Evolutionary conservation across 768 basidiomycete genomes (phyloP).

Genomic region (Suillus plorans): DNA sequence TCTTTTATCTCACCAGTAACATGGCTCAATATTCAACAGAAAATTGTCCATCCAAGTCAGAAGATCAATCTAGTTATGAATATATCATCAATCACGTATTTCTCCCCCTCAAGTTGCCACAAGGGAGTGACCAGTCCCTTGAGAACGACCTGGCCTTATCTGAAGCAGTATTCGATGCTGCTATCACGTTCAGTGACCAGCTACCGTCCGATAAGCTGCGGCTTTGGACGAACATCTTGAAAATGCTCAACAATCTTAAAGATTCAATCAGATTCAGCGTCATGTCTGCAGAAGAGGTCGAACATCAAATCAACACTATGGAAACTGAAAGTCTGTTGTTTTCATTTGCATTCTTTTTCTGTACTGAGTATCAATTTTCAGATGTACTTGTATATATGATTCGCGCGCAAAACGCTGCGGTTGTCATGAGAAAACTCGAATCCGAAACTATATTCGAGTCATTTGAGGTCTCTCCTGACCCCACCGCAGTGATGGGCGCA

Average conservation of each 20-base stretch:
- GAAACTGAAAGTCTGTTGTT: conserved; percentile 9
- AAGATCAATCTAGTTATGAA: neutral
- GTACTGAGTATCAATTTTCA: conserved; percentile 17
- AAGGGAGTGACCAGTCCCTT: conserved; percentile 29
- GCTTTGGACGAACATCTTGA: conserved; percentile 31
- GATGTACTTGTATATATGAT: conserved; percentile 40
- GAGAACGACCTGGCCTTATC: conserved; percentile 29
- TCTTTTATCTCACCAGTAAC: neutral
- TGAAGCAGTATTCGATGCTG: conserved; percentile 16
- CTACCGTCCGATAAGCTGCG: conserved; percentile 9
- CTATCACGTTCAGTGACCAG: conserved; percentile 17
- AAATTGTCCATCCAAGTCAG: neutral
- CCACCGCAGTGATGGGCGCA: conserved; percentile 34
- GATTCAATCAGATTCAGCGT: neutral
- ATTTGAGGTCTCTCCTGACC: conserved; percentile 45
- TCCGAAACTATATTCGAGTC: conserved; percentile 38
- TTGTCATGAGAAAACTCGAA: conserved; percentile 37
- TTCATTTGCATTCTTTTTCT: neutral
- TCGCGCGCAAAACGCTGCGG: conserved; percentile 46
- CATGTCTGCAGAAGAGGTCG: conserved; percentile 15
- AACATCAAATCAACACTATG: conserved; percentile 21
- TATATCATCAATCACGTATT: conserved; percentile 46
- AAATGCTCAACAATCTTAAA: conserved; percentile 31
- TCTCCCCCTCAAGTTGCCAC: conserved; percentile 41
- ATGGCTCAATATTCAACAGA: neutral